Evolutionary conservation across 768 basidiomycete species (phyloP).

Genomic region (Pholiota microspora): DNA sequence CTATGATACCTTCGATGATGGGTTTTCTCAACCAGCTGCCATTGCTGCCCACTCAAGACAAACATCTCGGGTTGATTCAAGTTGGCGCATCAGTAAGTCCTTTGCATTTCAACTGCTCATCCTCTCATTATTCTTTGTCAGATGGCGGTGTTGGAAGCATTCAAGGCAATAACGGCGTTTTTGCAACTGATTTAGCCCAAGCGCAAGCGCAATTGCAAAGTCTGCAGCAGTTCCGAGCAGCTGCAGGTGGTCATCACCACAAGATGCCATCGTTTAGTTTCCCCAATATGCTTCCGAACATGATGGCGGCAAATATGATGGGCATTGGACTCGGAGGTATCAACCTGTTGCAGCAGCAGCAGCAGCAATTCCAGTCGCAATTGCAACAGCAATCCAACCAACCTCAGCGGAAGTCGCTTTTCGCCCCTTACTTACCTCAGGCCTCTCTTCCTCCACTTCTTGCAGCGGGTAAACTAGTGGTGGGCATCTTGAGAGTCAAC

Average conservation of each 20-base stretch:
- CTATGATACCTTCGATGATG: conserved; percentile 78
- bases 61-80: conserved; percentile 73
- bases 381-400: conserved; percentile 89
- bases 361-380: conserved; percentile 93
- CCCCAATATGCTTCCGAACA: conserved; percentile 96
- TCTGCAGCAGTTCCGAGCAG: conserved; percentile 94
- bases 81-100: conserved; percentile 85
- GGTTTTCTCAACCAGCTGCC: conserved; percentile 59
- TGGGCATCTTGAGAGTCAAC: conserved; percentile 95
- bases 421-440: conserved; percentile 97
- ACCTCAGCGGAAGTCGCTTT: conserved; percentile 96
- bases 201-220: conserved; percentile 97
- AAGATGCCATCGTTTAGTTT: conserved; percentile 98
- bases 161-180: conserved; percentile 54
- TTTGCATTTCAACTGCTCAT: not conserved
- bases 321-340: conserved; percentile 79
- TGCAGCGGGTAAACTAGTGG: conserved; percentile 95
- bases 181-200: conserved; percentile 86
- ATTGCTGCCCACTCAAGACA: conserved; percentile 74
- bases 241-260: conserved; percentile 90
- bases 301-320: conserved; percentile 98
- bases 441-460: conserved; percentile 95
- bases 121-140: conserved; percentile 26
- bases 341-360: conserved; percentile 88
- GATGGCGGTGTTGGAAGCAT: conserved; percentile 75